Conservation (phyloP, 495 filamentous ascomycete species). For the Lasiosphaeris hirsuta region DNA sequence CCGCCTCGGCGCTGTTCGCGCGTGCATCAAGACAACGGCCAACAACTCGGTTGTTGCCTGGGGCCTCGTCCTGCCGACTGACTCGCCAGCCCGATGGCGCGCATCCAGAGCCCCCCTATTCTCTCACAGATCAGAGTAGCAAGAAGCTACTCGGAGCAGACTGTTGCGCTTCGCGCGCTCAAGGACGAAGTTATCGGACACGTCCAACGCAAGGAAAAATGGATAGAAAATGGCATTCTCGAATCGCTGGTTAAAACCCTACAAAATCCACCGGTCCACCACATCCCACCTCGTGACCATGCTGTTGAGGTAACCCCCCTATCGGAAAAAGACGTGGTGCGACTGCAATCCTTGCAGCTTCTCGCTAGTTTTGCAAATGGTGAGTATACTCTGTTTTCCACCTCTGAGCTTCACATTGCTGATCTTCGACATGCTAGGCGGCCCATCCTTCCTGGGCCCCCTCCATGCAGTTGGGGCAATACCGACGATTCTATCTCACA, state of each 20-base stretch:
- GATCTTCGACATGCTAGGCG: conserved; percentile 51
- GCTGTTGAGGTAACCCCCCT: conserved; percentile 27
- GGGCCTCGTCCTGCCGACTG: neutral
- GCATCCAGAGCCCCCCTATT: conserved; percentile 39
- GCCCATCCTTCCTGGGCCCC: conserved; percentile 71
- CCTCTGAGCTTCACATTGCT: too few relatives aligned
- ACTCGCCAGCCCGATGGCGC: conserved; percentile 24
- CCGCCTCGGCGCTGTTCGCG: too few relatives aligned
- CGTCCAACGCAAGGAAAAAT: conserved; percentile 77
- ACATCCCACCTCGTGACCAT: conserved; percentile 22
- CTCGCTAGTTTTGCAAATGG: conserved; percentile 82
- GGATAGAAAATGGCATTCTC: conserved; percentile 66
- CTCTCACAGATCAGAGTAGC: conserved; percentile 61
- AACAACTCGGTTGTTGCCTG: neutral
- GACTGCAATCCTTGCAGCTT: conserved; percentile 76
- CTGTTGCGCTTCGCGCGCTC: conserved; percentile 62
- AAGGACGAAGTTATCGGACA: conserved; percentile 92
- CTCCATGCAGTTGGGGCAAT: conserved; percentile 64
- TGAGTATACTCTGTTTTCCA: conserved; percentile 35
- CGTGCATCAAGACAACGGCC: too few relatives aligned
- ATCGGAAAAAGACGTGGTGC: conserved; percentile 57
- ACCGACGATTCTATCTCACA: conserved; percentile 61
- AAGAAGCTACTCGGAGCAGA: conserved; percentile 57
- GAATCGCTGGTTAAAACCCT: conserved; percentile 64
- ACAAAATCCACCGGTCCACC: conserved; percentile 24